A percentile compares a stretch with the other conserved stretches of the same genome.
These are phyloP conservation scores for Pseudozyma tsukubaensis DNA, from an alignment of 1,284 basidiomycete genomes.

Conservation along the genomic window DNA sequence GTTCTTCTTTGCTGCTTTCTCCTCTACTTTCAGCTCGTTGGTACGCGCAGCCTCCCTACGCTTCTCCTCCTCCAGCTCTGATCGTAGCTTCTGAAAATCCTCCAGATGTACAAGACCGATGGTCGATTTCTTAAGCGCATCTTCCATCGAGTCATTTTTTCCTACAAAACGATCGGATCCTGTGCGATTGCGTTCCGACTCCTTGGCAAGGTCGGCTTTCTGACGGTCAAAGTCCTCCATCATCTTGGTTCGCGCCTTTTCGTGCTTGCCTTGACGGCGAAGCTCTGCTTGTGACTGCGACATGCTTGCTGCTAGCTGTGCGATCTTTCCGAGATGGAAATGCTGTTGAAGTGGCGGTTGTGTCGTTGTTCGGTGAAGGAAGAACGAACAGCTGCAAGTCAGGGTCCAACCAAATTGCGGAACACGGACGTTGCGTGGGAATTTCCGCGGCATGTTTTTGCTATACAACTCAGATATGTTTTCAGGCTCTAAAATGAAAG, in stretches of 20 bases:
- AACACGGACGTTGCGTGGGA: too few relatives aligned
- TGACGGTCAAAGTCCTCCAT: conserved; percentile 86
- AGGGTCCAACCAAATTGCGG: neutral
- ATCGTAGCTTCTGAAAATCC: conserved; percentile 81
- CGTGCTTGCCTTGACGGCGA: conserved; percentile 55
- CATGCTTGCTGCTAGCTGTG: conserved; percentile 15
- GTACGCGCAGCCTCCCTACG: conserved; percentile 82
- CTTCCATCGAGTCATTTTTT: conserved; percentile 94
- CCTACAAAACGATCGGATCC: conserved; percentile 83
- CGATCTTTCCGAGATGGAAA: neutral
- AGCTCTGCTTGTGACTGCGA: conserved; percentile 54
- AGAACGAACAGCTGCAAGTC: neutral
- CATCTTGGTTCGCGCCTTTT: conserved; percentile 57
- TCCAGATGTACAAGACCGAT: conserved; percentile 92
- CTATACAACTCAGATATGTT: too few relatives aligned
- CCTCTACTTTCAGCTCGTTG: conserved; percentile 47
- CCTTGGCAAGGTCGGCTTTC: conserved; percentile 79
- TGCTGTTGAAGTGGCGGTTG: neutral
- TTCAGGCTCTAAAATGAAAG: too few relatives aligned
- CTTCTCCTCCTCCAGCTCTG: conserved; percentile 91
- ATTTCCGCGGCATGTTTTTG: too few relatives aligned
- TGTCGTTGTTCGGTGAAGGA: neutral
- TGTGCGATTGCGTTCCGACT: conserved; percentile 65
- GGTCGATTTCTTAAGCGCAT: conserved; percentile 89
- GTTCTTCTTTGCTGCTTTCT: conserved; percentile 70